Evolutionary conservation across 768 basidiomycete species (phyloP).

Genomic region (Neoboletus brunneissimus): DNA sequence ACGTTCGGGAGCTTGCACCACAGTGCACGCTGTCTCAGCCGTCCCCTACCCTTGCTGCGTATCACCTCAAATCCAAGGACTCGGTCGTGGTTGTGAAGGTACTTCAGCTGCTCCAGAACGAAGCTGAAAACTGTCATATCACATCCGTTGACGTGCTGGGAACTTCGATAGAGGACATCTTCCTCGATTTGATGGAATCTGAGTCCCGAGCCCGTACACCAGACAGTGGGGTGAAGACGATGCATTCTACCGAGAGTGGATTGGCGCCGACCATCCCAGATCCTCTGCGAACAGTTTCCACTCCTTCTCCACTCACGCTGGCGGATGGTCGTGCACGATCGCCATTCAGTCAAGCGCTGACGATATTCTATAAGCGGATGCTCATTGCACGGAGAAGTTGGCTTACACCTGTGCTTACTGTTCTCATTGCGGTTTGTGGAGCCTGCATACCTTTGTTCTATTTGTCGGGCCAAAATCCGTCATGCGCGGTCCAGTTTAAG

Average conservation of each 20-base stretch:
- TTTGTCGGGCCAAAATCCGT: constrained; percentile 48
- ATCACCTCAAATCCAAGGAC: constrained; percentile 63
- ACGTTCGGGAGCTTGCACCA: constrained; percentile 46
- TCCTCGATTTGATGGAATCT: constrained; percentile 65
- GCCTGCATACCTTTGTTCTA: constrained; percentile 67
- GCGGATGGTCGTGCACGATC: constrained; percentile 50
- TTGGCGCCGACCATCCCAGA: constrained; percentile 1
- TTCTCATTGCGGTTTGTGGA: constrained; percentile 57
- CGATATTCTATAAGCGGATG: constrained; percentile 69
- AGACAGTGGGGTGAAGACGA: constrained; percentile 30
- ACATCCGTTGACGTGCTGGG: constrained; percentile 64
- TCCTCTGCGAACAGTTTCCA: neutral
- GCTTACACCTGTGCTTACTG: constrained; percentile 57
- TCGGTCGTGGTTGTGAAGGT: constrained; percentile 50
- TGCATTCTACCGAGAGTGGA: constrained; percentile 5
- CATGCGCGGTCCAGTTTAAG: constrained; percentile 45
- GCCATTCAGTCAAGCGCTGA: constrained; percentile 62
- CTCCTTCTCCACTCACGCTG: constrained; percentile 26
- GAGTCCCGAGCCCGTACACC: constrained; percentile 7
- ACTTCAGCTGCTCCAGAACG: constrained; percentile 51
- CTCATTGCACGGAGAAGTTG: constrained; percentile 65
- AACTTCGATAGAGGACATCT: constrained; percentile 80
- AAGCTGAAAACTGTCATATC: constrained; percentile 39
- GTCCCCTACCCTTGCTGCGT: constrained; percentile 45
- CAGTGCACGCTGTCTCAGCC: constrained; percentile 40